Evolutionary conservation across 345 rosid genomes (phyloP), one percentile per base, ranked within the genome.

Genomic region (Syzygium jambos): DNA sequence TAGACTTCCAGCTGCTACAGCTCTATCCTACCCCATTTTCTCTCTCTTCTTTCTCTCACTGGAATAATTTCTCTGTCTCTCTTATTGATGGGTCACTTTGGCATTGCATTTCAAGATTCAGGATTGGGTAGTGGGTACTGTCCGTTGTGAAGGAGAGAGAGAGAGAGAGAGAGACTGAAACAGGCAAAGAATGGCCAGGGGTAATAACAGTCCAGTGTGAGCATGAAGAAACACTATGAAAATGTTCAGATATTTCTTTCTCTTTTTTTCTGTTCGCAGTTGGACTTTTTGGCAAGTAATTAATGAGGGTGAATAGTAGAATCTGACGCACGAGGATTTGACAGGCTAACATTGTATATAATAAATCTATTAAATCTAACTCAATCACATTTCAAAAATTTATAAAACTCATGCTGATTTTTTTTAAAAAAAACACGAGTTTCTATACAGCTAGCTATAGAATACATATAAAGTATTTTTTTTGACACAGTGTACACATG

Each of bases 1-100:
- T 57, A 30, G 88, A 86, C 86, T 87, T 89, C 90, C 93, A 94
- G 93, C 95, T 83, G 94, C 94, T 73, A 15, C 84, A 23, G 89
- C 93, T 88, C 89, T 82, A 86, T 73, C 84, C 53, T 54, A 34
- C 84, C 16, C 85, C 11, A 65, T 29, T 86, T 68, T 34, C 85
- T 85, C 85, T 87, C 91, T 85, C 85, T 87, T 89, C 89, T 91
- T 82, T 88, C 93, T 90, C 87, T 90, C 89, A 84, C 46, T 86
- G 52, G 46, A 73, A 25, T 25, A 49, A 22, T 15, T 57, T 43
- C 52, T 87, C 86, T 63, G 52, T 61, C 61, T 59, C 55, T 84
- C 14, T 43, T 41, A 22, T 51, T 65, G 80, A 68, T 52, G 73
- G 87, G 86, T 78, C 80, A 22, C 84, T 51, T 63, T 77, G 52